phyloP scores from a whole-genome alignment of 495 filamentous ascomycete genomes.

The Aspergillus sparsus region DNA sequence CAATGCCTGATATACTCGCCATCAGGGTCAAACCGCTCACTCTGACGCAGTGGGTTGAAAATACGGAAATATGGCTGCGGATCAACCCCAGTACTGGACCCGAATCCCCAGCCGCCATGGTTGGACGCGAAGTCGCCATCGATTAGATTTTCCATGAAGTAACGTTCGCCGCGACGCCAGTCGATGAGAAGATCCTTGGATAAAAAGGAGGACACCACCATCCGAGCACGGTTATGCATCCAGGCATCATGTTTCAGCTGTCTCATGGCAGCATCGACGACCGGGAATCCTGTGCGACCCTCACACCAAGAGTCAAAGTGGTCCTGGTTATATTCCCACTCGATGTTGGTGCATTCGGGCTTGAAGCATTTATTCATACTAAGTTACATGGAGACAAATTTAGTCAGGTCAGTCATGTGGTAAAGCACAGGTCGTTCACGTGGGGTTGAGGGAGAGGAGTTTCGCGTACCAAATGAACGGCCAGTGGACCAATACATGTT shows the following conservation, averaged over 20 bases:
- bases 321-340: constrained; percentile 73
- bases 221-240: constrained; percentile 90
- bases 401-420: neutral
- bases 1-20: constrained; percentile 61
- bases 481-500: constrained; percentile 82
- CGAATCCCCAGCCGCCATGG: constrained; percentile 91
- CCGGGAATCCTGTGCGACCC: constrained; percentile 79
- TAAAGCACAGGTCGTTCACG: neutral
- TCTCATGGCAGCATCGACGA: constrained; percentile 93
- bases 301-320: constrained; percentile 73
- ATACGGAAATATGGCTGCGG: constrained; percentile 92
- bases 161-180: constrained; percentile 86
- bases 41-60: constrained; percentile 85
- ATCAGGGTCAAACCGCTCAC: constrained; percentile 70
- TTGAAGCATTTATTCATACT: constrained; percentile 97
- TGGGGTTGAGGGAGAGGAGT: neutral
- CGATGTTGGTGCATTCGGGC: constrained; percentile 76
- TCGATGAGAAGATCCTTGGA: constrained; percentile 85
- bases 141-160: constrained; percentile 85
- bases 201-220: constrained; percentile 86
- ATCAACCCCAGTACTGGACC: constrained; percentile 77
- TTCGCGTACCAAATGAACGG: constrained; percentile 75
- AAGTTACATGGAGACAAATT: constrained; percentile 4
- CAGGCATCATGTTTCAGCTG: constrained; percentile 70
- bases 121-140: constrained; percentile 94